Base-by-base conservation (phyloP, 441 rosid genomes). In the Melastoma candidum region DNA sequence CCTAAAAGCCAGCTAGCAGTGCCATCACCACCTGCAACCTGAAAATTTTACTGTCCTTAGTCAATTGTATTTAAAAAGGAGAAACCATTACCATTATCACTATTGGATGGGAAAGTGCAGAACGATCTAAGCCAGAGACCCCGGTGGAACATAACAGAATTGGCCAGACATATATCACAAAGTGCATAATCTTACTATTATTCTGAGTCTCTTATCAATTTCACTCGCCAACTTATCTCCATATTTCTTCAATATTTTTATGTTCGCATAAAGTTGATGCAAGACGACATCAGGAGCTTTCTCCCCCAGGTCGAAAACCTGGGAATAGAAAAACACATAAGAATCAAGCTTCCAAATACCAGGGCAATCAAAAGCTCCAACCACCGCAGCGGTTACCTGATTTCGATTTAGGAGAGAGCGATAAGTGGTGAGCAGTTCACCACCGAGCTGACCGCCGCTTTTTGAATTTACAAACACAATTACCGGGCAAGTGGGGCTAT, bases 11-110 rank as follows among this genome's bases (percentile, higher is more conserved):
- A 78, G 65, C 75, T 56, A 12, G 76, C 78, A 1, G 83, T 78
- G 53, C 83, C 78, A 29, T 78, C 83, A 11, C 78, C 80, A 41
- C 80, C 83, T 6, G 76, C 80, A 72, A 70, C 80, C 83, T 78
- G 53, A 63, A 25, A 39, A 64, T 44, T 12, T 24, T 44, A 39
- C 17, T 53, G 49, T 36, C 41, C 6, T 36, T 36, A 36, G 8
- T 36, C 41, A 36, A 17, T 17, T 36, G 8, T 36, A 9, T 36
- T 36, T 36, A 36, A 36, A 36, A 36, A 36, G 41, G 41, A 36
- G 6, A 4, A 36, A 36, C 41, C 41, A 36, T 17, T 17, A 17
- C 22, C 22, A 17, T 17, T 17, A 36, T 9, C 6, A 36, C 41
- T 22, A 49, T 8, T 10, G 46, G 9, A 45, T 56, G 46, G 59